phyloP scores from a whole-genome alignment of 2,329 filamentous ascomycete genomes.

The Penicillium sp. region DNA sequence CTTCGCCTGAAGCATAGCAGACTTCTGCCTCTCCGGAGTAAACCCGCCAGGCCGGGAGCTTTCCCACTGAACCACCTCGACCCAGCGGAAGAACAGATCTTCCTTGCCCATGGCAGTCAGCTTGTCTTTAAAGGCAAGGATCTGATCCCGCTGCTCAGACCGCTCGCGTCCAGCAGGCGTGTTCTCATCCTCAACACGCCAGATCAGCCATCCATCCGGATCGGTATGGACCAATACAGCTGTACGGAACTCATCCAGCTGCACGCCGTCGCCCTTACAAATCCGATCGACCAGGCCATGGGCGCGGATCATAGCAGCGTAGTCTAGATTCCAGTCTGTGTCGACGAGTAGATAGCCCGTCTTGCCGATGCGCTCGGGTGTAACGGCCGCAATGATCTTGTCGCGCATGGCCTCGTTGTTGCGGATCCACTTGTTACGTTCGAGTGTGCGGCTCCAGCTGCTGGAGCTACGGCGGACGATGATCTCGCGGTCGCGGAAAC shows the following conservation, averaged over 20 bases:
- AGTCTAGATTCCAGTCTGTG: slow-evolving; percentile 82
- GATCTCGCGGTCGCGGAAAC: slow-evolving; percentile 75
- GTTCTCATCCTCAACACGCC: slow-evolving; percentile 55
- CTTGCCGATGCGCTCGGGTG: slow-evolving; percentile 65
- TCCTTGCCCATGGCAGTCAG: slow-evolving; percentile 76
- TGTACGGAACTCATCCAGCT: slow-evolving; percentile 64
- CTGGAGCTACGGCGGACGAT: slow-evolving; percentile 69
- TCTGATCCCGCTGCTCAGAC: slow-evolving; percentile 55
- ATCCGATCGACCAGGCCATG: slow-evolving; percentile 60
- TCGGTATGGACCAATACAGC: slow-evolving; percentile 66
- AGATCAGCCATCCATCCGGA: slow-evolving; percentile 66
- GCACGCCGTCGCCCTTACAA: slow-evolving; percentile 32
- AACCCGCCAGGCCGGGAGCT: slow-evolving; percentile 74
- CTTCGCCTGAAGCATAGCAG: slow-evolving; percentile 68
- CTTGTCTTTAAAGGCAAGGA: slow-evolving; percentile 74
- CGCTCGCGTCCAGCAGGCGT: slow-evolving; percentile 38
- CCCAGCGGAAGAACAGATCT: slow-evolving; percentile 84
- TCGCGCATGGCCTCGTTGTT: slow-evolving; percentile 54
- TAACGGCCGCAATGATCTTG: slow-evolving; percentile 64
- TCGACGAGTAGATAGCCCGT: slow-evolving; percentile 86
- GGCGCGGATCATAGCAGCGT: slow-evolving; percentile 70
- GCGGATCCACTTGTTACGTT: slow-evolving; percentile 44
- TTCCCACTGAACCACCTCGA: slow-evolving; percentile 87
- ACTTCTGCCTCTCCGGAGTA: slow-evolving; percentile 65
- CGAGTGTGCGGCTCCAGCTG: slow-evolving; percentile 62